These are phyloP conservation scores for Thielaviopsis punctulata DNA, from an alignment of 2,329 filamentous ascomycete species.

Conservation along the genomic window DNA sequence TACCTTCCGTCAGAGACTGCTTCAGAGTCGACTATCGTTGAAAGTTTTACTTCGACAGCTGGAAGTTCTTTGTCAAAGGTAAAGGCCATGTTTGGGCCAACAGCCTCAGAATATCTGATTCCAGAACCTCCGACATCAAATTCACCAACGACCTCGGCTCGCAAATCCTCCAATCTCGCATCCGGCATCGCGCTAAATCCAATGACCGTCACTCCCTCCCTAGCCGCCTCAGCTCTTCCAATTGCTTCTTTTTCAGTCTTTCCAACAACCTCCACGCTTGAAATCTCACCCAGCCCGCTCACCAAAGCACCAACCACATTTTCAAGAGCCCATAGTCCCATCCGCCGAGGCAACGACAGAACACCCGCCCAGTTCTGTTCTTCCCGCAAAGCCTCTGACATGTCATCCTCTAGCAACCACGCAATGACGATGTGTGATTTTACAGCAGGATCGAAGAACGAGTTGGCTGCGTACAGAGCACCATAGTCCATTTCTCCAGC, in stretches of 20 bases:
- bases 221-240: too few relatives aligned
- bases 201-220: not conserved
- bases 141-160: not conserved
- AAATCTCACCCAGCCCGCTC: slow-evolving; percentile 4
- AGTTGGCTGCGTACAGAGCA: slow-evolving; percentile 14
- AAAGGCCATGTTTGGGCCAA: too few relatives aligned
- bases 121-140: too few relatives aligned
- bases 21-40: too few relatives aligned
- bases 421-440: slow-evolving; percentile 3
- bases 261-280: slow-evolving; percentile 6
- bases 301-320: slow-evolving; percentile 6
- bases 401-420: slow-evolving; percentile 8
- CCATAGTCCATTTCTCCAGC: slow-evolving; percentile 14
- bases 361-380: slow-evolving; percentile 9
- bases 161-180: not conserved
- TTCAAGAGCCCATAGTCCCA: slow-evolving; percentile 6
- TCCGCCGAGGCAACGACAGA: slow-evolving; percentile 6
- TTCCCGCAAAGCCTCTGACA: slow-evolving; percentile 3
- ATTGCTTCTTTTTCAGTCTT: too few relatives aligned
- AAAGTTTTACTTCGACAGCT: too few relatives aligned
- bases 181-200: not conserved
- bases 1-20: too few relatives aligned
- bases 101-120: too few relatives aligned
- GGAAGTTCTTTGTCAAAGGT: too few relatives aligned
- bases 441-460: slow-evolving; percentile 13